Evolutionary conservation across 2,329 filamentous ascomycete genomes (phyloP).

Genomic region (Cryphonectria radicalis): DNA sequence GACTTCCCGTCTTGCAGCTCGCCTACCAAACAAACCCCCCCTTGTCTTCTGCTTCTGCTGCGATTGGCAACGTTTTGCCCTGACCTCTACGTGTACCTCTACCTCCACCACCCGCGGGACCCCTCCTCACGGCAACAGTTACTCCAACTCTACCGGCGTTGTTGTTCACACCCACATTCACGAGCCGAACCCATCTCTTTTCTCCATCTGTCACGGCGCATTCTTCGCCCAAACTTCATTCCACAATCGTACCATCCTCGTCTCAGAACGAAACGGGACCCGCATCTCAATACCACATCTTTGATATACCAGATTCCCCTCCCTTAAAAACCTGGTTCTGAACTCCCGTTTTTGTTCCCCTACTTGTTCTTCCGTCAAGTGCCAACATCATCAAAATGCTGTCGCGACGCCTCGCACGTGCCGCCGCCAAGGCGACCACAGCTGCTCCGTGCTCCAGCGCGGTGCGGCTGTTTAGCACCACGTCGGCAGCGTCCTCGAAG

Average conservation of each 20-base stretch:
- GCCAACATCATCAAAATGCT: slow-evolving; percentile 51
- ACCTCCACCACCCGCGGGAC: not conserved
- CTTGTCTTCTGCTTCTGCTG: slow-evolving; percentile 28
- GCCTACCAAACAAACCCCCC: slow-evolving; percentile 24
- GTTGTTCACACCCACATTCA: not conserved
- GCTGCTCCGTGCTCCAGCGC: slow-evolving; percentile 49
- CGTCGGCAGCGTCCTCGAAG: slow-evolving; percentile 45
- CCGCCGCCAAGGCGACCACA: slow-evolving; percentile 42
- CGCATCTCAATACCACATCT: slow-evolving; percentile 8
- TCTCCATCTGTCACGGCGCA: slow-evolving; percentile 10
- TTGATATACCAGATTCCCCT: slow-evolving; percentile 1
- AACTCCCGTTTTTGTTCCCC: slow-evolving; percentile 20
- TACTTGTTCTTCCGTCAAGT: not conserved
- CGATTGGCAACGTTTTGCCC: slow-evolving; percentile 22
- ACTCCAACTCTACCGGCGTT: not conserved
- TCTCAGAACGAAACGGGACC: slow-evolving; percentile 19
- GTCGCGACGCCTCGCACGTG: slow-evolving; percentile 55
- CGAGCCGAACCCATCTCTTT: not conserved
- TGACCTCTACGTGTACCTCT: slow-evolving; percentile 5
- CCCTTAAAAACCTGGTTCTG: slow-evolving; percentile 17
- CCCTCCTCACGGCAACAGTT: not conserved
- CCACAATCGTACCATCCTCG: slow-evolving; percentile 22
- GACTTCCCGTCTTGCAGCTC: slow-evolving; percentile 17
- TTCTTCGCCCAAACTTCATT: slow-evolving; percentile 13
- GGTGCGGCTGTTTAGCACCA: slow-evolving; percentile 60